Evolutionary conservation across 2,329 filamentous ascomycete species (phyloP).

Genomic region (Trichoderma lentiforme): DNA sequence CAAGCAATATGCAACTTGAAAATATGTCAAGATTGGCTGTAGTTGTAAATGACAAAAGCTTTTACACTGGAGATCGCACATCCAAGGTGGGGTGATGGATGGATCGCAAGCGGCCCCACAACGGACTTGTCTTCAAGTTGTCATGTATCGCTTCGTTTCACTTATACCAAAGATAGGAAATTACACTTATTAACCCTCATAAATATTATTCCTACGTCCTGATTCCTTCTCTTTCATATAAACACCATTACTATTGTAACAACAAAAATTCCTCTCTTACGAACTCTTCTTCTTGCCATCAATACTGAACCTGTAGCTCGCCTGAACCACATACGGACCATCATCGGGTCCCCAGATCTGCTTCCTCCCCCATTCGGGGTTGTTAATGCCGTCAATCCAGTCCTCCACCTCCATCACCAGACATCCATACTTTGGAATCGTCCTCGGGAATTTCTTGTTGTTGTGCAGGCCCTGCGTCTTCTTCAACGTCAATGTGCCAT

Average conservation of each 20-base stretch:
- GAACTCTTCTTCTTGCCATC: background rate
- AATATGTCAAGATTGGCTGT: background rate
- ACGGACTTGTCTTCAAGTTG: background rate
- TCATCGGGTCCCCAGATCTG: constrained; percentile 59
- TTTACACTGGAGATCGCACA: background rate
- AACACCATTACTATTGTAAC: too few relatives aligned
- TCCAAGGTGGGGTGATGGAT: constrained; percentile 4
- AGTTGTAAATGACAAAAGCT: constrained; percentile 5
- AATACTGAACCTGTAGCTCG: constrained; percentile 58
- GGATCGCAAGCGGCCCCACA: background rate
- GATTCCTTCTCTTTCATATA: background rate
- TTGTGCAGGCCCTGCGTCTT: constrained; percentile 63
- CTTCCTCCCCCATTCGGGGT: constrained; percentile 80
- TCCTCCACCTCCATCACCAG: constrained; percentile 89
- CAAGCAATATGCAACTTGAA: background rate
- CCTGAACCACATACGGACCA: constrained; percentile 60
- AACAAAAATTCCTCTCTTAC: constrained; percentile 28
- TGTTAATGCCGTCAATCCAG: constrained; percentile 91
- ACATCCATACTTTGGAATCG: constrained; percentile 75
- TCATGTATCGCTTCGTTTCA: background rate
- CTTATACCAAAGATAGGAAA: background rate
- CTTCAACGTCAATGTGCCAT: constrained; percentile 69
- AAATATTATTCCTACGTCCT: background rate
- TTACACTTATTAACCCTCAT: background rate
- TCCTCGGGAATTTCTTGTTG: constrained; percentile 53